Evolutionary conservation across 2,329 filamentous ascomycete species (phyloP).

Genomic region (Polychaeton citri): DNA sequence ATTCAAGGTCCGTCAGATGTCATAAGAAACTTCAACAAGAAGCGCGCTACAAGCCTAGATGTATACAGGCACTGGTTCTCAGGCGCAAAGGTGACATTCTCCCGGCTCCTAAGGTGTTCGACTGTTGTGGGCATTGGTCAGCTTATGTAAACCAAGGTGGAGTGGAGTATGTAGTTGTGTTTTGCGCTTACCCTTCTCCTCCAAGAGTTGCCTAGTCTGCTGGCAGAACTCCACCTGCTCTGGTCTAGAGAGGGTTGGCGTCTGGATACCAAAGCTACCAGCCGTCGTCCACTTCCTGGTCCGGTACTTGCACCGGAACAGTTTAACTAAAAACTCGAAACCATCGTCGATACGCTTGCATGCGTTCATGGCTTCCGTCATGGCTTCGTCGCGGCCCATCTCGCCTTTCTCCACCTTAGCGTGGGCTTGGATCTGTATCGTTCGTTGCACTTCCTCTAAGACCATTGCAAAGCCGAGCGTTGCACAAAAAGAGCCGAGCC

Average conservation of each 20-base stretch:
- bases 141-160: no score
- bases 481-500: conserved; percentile 33
- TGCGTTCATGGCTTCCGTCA: conserved; percentile 22
- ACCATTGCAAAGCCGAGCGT: conserved; percentile 36
- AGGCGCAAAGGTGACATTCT: conserved; percentile 23
- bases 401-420: conserved; percentile 23
- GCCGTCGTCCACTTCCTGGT: conserved; percentile 24
- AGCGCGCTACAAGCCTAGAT: conserved; percentile 29
- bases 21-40: conserved; percentile 29
- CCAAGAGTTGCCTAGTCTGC: conserved; percentile 24
- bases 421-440: conserved; percentile 29
- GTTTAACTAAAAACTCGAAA: conserved; percentile 30
- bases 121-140: conserved; percentile 16
- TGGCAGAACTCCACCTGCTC: conserved; percentile 23
- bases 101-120: conserved; percentile 24
- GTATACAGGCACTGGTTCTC: conserved; percentile 28
- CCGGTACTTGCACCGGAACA: conserved; percentile 37
- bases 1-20: no score
- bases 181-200: conserved; percentile 27
- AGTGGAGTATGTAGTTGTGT: no score
- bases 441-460: conserved; percentile 34
- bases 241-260: conserved; percentile 23
- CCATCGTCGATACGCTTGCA: conserved; percentile 32
- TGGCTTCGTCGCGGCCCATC: conserved; percentile 14
- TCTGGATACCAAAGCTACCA: conserved; percentile 25